A percentile compares a stretch with the other conserved stretches of the same genome.
These are phyloP conservation scores for Ramaria sp. DNA, from an alignment of 768 basidiomycete species.

Conservation along the genomic window DNA sequence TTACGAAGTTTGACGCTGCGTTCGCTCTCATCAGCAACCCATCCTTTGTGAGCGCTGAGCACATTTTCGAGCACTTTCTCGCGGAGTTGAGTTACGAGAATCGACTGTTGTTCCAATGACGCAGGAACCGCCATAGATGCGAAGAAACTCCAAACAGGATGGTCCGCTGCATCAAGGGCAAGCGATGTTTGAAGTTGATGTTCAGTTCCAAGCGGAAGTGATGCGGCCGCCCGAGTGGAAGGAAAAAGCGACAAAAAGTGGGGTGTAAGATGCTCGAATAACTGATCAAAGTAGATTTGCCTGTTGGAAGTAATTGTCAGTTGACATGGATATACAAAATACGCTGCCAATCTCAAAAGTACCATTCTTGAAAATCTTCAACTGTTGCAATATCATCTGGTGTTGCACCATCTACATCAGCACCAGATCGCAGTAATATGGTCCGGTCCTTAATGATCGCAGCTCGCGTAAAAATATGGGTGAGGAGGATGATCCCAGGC, in stretches of 20 bases:
- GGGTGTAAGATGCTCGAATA: constrained; percentile 72
- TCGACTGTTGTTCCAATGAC: constrained; percentile 76
- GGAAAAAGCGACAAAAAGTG: constrained; percentile 81
- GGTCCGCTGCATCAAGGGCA: constrained; percentile 48
- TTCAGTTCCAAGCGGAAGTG: constrained; percentile 19
- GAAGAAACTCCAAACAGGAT: constrained; percentile 92
- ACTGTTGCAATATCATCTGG: constrained; percentile 45
- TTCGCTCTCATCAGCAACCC: constrained; percentile 63
- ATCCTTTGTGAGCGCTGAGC: constrained; percentile 64
- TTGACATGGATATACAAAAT: background rate
- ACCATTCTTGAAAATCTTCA: constrained; percentile 79
- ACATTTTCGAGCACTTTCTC: constrained; percentile 94
- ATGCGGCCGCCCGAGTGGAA: constrained; percentile 56
- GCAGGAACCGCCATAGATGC: constrained; percentile 83
- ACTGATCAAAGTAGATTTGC: constrained; percentile 80
- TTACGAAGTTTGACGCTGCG: constrained; percentile 76
- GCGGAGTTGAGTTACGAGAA: constrained; percentile 72
- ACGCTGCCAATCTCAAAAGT: constrained; percentile 14
- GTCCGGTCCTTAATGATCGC: constrained; percentile 76
- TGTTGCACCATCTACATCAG: constrained; percentile 32
- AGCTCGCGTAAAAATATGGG: constrained; percentile 85
- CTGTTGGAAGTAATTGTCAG: constrained; percentile 28
- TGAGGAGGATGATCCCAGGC: constrained; percentile 89
- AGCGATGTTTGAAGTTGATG: constrained; percentile 31
- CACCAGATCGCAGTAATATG: constrained; percentile 15